Percentiles rank a stretch among this genome's conserved stretches.
These are phyloP conservation scores for Colletotrichum chrysophilum DNA, from an alignment of 2,329 filamentous ascomycete species.

Conservation along the genomic window DNA sequence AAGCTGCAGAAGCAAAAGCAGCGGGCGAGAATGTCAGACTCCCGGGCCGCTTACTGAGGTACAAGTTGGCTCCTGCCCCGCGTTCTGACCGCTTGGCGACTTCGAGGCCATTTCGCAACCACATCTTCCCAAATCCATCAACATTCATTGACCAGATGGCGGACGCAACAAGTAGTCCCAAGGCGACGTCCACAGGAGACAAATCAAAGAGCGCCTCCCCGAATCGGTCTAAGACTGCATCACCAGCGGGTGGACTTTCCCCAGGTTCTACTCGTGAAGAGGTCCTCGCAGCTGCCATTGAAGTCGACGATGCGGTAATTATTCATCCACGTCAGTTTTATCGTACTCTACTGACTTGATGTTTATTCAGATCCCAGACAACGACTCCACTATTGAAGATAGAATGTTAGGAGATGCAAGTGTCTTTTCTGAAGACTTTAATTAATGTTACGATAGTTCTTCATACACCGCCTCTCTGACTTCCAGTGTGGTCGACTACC, in stretches of 20 bases:
- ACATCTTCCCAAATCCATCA: not conserved
- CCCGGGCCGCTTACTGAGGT: not conserved
- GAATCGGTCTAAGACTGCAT: not conserved
- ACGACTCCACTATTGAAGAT: not conserved
- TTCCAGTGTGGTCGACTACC: not conserved
- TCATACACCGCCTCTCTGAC: not conserved
- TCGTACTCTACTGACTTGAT: accelerated
- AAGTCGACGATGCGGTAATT: not conserved
- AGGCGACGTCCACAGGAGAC: not conserved
- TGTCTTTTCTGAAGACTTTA: accelerated
- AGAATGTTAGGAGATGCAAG: not conserved
- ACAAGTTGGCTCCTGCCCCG: not conserved
- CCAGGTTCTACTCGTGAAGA: not conserved
- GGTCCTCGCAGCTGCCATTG: not conserved
- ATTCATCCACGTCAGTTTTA: not conserved
- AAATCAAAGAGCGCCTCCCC: not conserved
- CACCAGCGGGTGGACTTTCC: not conserved
- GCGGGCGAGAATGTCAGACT: not conserved
- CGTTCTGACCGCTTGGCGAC: not conserved
- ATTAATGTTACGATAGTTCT: not conserved
- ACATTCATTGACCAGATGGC: not conserved
- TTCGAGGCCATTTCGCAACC: not conserved
- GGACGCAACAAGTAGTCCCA: not conserved
- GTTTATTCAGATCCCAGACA: not conserved
- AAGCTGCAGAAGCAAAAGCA: not conserved